A percentile compares a stretch with the other conserved stretches of the same genome.
phyloP scores from a whole-genome alignment of 2,329 filamentous ascomycete species.

The Penicillium sp. region DNA sequence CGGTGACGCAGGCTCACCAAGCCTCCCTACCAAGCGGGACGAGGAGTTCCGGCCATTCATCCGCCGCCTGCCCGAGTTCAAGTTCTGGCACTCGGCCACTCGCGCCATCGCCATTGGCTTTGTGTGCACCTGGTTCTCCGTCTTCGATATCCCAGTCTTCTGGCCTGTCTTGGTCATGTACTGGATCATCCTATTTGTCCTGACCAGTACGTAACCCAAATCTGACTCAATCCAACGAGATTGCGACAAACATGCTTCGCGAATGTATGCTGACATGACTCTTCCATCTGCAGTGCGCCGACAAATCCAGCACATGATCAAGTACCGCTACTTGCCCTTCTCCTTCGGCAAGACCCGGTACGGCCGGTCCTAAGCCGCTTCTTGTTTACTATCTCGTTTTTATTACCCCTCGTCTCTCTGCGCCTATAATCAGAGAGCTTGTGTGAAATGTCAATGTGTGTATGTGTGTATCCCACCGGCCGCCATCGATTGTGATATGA shows the following conservation, averaged over 20 bases:
- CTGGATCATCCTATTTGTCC: constrained; percentile 93
- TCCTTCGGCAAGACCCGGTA: constrained; percentile 88
- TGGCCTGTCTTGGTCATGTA: constrained; percentile 99
- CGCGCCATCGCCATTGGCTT: constrained; percentile 84
- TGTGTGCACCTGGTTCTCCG: constrained; percentile 85
- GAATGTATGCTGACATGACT: constrained; percentile 16
- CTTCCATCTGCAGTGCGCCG: constrained; percentile 74
- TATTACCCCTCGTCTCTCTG: constrained; percentile 12
- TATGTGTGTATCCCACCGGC: constrained; percentile 22
- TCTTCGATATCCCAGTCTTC: constrained; percentile 98
- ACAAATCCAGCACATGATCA: constrained; percentile 99
- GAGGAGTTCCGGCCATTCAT: constrained; percentile 99
- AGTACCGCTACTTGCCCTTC: constrained; percentile 97
- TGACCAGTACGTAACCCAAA: constrained; percentile 76
- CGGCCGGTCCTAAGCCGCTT: constrained; percentile 45
- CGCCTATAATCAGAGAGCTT: constrained; percentile 18
- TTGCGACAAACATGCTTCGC: background rate
- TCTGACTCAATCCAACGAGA: background rate
- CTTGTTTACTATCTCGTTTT: constrained; percentile 14
- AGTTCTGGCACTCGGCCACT: constrained; percentile 98
- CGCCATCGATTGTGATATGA: constrained; percentile 27
- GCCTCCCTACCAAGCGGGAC: constrained; percentile 89
- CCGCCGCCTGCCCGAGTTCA: constrained; percentile 94
- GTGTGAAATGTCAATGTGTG: constrained; percentile 21
- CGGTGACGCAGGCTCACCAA: constrained; percentile 70